phyloP scores from a whole-genome alignment of 1,284 basidiomycete genomes.

The Fomitopsis pinicola region DNA sequence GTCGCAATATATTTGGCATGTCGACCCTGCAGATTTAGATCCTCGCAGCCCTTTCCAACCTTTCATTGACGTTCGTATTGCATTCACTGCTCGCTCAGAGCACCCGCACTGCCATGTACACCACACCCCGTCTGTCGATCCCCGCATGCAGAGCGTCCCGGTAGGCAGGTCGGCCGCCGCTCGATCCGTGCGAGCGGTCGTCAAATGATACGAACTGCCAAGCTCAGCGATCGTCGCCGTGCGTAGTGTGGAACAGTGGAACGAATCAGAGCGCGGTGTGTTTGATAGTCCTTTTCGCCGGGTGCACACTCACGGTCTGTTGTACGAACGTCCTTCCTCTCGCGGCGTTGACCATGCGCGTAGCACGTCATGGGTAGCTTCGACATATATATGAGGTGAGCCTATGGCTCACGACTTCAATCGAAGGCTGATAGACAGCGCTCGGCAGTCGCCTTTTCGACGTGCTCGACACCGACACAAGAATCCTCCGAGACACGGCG shows the following conservation, averaged over 20 bases:
- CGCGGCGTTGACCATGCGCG: background rate
- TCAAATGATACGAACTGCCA: background rate
- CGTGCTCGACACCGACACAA: too few relatives aligned
- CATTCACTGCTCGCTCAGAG: too few relatives aligned
- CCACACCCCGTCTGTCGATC: background rate
- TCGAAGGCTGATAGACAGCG: too few relatives aligned
- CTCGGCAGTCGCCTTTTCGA: too few relatives aligned
- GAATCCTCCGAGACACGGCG: too few relatives aligned
- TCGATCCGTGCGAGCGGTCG: background rate
- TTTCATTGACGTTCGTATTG: too few relatives aligned
- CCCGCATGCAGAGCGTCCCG: background rate
- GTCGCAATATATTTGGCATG: background rate
- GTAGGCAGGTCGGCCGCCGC: background rate
- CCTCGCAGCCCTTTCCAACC: background rate
- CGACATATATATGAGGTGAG: background rate
- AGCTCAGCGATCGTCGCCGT: background rate
- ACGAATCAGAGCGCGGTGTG: background rate
- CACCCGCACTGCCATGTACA: too few relatives aligned
- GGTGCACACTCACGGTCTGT: background rate
- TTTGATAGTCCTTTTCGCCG: background rate
- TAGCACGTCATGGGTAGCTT: background rate
- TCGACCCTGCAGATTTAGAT: slow-evolving; percentile 1
- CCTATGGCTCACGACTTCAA: too few relatives aligned
- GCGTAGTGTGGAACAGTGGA: background rate
- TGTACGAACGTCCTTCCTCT: background rate